Evolutionary conservation across 192 early-diverging fungal genomes (phyloP), one percentile per base, ranked within the genome.

Genomic region (Nowakowskiella sp.): DNA sequence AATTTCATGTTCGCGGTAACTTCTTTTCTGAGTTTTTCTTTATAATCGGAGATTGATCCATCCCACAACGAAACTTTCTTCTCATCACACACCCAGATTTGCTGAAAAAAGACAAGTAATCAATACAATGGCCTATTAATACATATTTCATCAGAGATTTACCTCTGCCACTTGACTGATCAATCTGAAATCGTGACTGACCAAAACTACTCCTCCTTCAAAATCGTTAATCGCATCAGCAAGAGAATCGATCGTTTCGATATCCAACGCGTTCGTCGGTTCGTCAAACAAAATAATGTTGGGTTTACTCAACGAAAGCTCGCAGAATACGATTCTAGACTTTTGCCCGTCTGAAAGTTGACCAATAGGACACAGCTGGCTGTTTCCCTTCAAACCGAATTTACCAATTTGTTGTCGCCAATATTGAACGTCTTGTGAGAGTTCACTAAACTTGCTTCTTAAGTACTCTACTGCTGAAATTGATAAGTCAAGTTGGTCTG

Each of bases 111-210:
- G 8, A 60, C 4, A 6, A 44, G 19, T 56, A 42, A 42, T 16
- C 29, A 49, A 50, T 25, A 25, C 50, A 25, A 7, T 28, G 33
- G 33, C 6, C 6, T 23, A 62, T 16, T n/a, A 44, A 0, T 45
- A 24, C 26, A 25, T 42, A 4, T 63, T 22, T 8, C 28, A 19
- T 30, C 39, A 28, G 21, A 3, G 1, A 44, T 36, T 23, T 60
- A 67, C 81, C 63, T 91, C 65, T 31, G 93, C 95, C 60, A 99
- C 89, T 73, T 99, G 92, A 46, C 78, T 83, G 61, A 99, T 93
- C 46, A 99, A 74, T 57, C 95, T 77, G 84, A 99, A 99, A 77
- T 99, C 95, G 86, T 99, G 95, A 54, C 87, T 90, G 50, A 99
- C 95, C 28, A 99, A 77, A 21, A 99, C 93, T 52, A 97, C 89